These are phyloP conservation scores for Cucurbita moschata DNA, from an alignment of 306 rosid species.

Conservation along the genomic window DNA sequence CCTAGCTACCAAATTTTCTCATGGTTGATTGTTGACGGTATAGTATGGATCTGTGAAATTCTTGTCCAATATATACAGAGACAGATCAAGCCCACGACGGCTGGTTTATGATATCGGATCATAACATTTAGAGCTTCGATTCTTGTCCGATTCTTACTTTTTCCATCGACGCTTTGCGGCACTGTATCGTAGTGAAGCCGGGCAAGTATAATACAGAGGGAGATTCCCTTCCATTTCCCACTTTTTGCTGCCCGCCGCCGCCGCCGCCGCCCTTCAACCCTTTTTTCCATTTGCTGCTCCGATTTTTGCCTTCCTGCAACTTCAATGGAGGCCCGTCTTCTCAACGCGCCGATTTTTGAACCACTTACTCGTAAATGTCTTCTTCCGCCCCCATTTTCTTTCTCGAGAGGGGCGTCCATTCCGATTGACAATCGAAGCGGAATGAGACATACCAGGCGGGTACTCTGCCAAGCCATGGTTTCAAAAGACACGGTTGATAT, in stretches of 20 bases:
- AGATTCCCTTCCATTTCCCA: not conserved
- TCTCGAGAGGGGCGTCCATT: not conserved
- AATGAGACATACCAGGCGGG: not conserved
- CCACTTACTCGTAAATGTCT: constrained; percentile 9
- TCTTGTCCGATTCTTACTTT: too few species aligned
- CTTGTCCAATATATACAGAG: too few species aligned
- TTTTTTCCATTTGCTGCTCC: not conserved
- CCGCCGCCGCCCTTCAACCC: not conserved
- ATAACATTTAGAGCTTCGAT: too few species aligned
- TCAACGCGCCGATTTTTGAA: constrained; percentile 16
- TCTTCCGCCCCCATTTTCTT: not conserved
- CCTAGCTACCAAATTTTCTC: too few species aligned
- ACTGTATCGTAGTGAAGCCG: not conserved
- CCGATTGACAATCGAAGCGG: not conserved
- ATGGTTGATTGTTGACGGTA: too few species aligned
- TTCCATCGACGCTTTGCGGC: not conserved
- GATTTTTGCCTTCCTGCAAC: not conserved
- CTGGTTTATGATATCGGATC: too few species aligned
- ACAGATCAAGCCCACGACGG: too few species aligned
- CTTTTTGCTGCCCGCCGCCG: not conserved
- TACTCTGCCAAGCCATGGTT: constrained; percentile 27
- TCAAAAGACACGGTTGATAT: constrained; percentile 21
- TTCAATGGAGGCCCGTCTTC: constrained; percentile 42
- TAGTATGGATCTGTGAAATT: too few species aligned
- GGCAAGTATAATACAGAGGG: not conserved